Evolutionary conservation across 2,329 filamentous ascomycete species (phyloP), one percentile per base, ranked within the genome.

Genomic region (Aspergillus ustus): DNA sequence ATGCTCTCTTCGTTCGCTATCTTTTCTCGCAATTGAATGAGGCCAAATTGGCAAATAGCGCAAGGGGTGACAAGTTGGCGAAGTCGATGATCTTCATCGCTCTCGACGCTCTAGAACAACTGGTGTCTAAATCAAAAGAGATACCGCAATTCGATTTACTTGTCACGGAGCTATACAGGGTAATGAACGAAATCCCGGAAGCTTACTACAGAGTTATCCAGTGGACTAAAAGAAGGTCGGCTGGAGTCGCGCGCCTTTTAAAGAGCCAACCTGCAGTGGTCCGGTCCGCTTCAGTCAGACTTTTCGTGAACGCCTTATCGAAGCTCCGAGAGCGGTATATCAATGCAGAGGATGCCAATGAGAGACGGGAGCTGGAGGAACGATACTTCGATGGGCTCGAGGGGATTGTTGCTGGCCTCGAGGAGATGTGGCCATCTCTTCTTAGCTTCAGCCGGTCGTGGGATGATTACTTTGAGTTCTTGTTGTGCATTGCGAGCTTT

Each of bases 391-490:
- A 69, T 54, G 66, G 70, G 8, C 67, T 78, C 49, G 69, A 75
- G 51, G 67, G 63, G 45, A 63, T 78, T 29, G 67, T 87, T 45
- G 67, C 70, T 19, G 77, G 86, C 22, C 80, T 92, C 53, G 78
- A 81, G 31, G 74, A 81, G 22, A 74, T 91, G 3, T 92, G 87
- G 85, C 78, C 83, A 3, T 80, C 77, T n/a, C 87, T 92, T 60
- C 87, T 91, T 62, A 75, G 80, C 2, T 80, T 84, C 50, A 78
- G 87, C 29, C 85, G 88, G 60, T 85, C 90, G 3, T 95, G 91
- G 91, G 85, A 88, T 46, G 91, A 94, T 69, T 89, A 89, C 61
- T 94, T 94, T 71, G 84, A 85, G 13, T 83, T 90, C n/a, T 80
- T 93, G 63, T 72, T 84, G n/a, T 80, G 80, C n/a, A 89, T 93